Conservation (phyloP, 2,329 filamentous ascomycete species). For the Xylariaceae sp. region DNA sequence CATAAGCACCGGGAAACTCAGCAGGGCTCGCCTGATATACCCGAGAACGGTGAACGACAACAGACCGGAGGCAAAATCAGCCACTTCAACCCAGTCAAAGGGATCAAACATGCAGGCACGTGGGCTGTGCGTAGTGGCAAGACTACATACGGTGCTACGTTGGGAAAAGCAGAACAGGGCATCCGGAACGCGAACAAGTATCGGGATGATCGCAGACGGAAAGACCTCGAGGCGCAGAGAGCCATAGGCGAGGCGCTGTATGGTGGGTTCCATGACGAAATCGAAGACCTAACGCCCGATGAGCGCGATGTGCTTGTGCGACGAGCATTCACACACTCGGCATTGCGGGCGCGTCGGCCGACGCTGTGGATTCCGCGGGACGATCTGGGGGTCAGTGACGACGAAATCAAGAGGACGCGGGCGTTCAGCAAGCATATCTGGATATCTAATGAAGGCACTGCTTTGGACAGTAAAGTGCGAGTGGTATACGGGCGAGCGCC, state of each 20-base stretch:
- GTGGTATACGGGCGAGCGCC: slow-evolving; percentile 83
- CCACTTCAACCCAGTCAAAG: slow-evolving; percentile 40
- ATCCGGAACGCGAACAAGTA: slow-evolving; percentile 45
- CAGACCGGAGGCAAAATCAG: slow-evolving; percentile 24
- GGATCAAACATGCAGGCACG: slow-evolving; percentile 44
- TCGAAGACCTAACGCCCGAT: slow-evolving; percentile 88
- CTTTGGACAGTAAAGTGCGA: slow-evolving; percentile 75
- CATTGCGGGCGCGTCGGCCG: slow-evolving; percentile 76
- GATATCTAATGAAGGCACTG: slow-evolving; percentile 91
- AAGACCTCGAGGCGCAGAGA: slow-evolving; percentile 68
- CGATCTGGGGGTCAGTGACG: slow-evolving; percentile 83
- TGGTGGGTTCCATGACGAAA: slow-evolving; percentile 82
- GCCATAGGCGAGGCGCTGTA: slow-evolving; percentile 78
- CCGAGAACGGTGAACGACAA: slow-evolving; percentile 22
- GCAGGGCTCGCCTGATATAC: slow-evolving; percentile 35
- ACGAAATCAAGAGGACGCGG: slow-evolving; percentile 78
- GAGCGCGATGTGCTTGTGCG: slow-evolving; percentile 82
- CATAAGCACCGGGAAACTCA: slow-evolving; percentile 39
- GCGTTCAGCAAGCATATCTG: slow-evolving; percentile 76
- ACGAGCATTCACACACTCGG: slow-evolving; percentile 86
- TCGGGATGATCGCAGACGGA: slow-evolving; percentile 45
- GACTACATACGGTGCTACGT: slow-evolving; percentile 44
- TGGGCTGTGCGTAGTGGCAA: slow-evolving; percentile 49
- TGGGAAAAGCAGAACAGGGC: slow-evolving; percentile 39
- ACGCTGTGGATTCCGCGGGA: slow-evolving; percentile 94